Conservation (phyloP, 2,329 filamentous ascomycete species). For the Paecilomyces niveus region DNA sequence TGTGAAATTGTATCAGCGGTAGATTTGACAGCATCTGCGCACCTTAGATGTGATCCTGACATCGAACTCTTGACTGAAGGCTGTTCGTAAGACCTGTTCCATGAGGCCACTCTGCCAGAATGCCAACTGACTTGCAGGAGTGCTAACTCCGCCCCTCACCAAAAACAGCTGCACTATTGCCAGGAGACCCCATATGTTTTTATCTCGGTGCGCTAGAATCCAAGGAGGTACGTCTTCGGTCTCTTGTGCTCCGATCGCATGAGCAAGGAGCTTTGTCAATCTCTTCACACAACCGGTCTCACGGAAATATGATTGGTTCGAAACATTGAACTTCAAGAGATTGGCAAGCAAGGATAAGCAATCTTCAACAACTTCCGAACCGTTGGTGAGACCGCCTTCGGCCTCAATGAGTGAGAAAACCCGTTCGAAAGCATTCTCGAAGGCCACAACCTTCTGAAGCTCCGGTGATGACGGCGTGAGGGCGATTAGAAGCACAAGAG, state of each 20-base stretch:
- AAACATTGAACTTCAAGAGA: slow-evolving; percentile 74
- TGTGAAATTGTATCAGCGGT: slow-evolving; percentile 1
- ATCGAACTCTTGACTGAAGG: slow-evolving; percentile 67
- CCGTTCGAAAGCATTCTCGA: slow-evolving; percentile 86
- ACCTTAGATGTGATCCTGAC: slow-evolving; percentile 77
- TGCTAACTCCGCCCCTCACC: slow-evolving; percentile 69
- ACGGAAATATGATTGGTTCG: slow-evolving; percentile 89
- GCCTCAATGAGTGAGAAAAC: slow-evolving; percentile 73
- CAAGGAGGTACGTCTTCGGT: slow-evolving; percentile 61
- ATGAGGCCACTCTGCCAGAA: slow-evolving; percentile 80
- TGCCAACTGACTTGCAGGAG: slow-evolving; percentile 72
- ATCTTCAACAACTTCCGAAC: slow-evolving; percentile 83
- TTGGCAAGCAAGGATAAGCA: slow-evolving; percentile 88
- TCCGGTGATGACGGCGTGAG: slow-evolving; percentile 81
- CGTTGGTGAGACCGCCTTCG: slow-evolving; percentile 75
- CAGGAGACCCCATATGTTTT: slow-evolving; percentile 85
- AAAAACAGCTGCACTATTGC: slow-evolving; percentile 83
- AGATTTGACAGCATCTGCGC: slow-evolving; percentile 14
- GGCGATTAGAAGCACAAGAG: slow-evolving; percentile 76
- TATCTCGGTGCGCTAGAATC: slow-evolving; percentile 71
- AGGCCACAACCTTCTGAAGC: slow-evolving; percentile 90
- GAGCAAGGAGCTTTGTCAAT: slow-evolving; percentile 61
- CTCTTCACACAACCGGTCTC: slow-evolving; percentile 78
- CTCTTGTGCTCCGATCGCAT: slow-evolving; percentile 49
- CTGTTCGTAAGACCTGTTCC: slow-evolving; percentile 71